These are phyloP conservation scores for Aspergillus homomorphus DNA, from an alignment of 495 filamentous ascomycete genomes.

Conservation along the genomic window DNA sequence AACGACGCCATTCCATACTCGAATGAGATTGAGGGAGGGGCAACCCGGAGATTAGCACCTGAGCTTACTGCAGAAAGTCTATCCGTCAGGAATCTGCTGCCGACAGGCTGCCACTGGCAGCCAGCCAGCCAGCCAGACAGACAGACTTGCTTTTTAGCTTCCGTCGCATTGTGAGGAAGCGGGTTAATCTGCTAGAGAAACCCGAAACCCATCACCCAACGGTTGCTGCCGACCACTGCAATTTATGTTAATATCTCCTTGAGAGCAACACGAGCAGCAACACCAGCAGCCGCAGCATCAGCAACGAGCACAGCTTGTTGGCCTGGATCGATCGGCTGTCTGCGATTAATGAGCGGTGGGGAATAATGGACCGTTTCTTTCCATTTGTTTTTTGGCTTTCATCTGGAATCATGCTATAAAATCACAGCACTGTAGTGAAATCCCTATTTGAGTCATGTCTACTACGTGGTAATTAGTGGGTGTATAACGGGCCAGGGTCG, in stretches of 20 bases:
- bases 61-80: conserved; percentile 20
- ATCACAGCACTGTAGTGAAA: too few relatives aligned
- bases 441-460: too few relatives aligned
- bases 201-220: neutral
- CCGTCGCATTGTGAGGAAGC: neutral
- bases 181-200: too few relatives aligned
- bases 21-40: conserved; percentile 32
- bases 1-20: conserved; percentile 20
- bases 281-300: too few relatives aligned
- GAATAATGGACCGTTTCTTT: neutral
- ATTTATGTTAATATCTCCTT: neutral
- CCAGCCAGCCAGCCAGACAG: too few relatives aligned
- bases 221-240: neutral
- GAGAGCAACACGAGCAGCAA: neutral
- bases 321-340: neutral
- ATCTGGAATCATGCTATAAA: neutral
- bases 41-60: conserved; percentile 13
- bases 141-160: neutral
- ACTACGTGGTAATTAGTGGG: too few relatives aligned
- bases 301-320: too few relatives aligned
- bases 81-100: conserved; percentile 37
- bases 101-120: too few relatives aligned
- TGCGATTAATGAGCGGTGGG: neutral
- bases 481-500: neutral
- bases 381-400: neutral